Base-by-base conservation (phyloP, 805 yeast species). In the Candida pseudoglaebosa region DNA sequence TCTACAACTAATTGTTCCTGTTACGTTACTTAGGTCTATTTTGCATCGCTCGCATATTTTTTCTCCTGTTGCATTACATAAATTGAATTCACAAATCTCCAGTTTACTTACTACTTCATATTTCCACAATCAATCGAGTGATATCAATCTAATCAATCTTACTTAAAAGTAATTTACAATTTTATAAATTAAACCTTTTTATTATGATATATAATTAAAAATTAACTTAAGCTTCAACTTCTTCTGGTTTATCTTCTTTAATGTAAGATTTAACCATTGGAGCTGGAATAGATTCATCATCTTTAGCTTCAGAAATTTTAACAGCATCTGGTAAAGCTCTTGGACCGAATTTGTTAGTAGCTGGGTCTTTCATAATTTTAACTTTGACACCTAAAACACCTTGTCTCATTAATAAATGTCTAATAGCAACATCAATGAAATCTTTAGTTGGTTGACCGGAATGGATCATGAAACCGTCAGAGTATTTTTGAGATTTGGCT, bases 391-490 rank as follows among this genome's bases (percentile, higher is more conserved):
- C 99, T 69, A 93, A 82, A 56, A 93, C 98, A 88, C 99, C 99
- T 80, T 93, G 98, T 82, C 98, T 90, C 81, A 93, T 84, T 71
- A 93, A 80, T 63, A 91, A 98, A 91, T 93, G 98, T 78, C 99
- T 90, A 72, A 95, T 90, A 62, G 99, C 99, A 69, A 82, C 76
- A 76, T 93, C 99, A 69, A 93, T 93, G 84, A 93, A 93, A 71
- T 93, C 99, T 60, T 78, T 82, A 73, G 91, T 93, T 77, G 99
- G 99, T 81, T 93, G 99, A 87, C 99, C 99, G 66, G 97, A 89
- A 93, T 93, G 99, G 82, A 93, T 93, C 93, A 93, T 87, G 96
- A 93, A 93, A 82, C 99, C 99, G 72, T 91, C 98, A 70, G 93
- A 84, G 84, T 91, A 93, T 79, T 93, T 93, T 95, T 93, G 95